A percentile compares a stretch with the other conserved stretches of the same genome.
These are phyloP conservation scores for Trichoderma parareesei DNA, from an alignment of 495 filamentous ascomycete genomes.

Conservation along the genomic window DNA sequence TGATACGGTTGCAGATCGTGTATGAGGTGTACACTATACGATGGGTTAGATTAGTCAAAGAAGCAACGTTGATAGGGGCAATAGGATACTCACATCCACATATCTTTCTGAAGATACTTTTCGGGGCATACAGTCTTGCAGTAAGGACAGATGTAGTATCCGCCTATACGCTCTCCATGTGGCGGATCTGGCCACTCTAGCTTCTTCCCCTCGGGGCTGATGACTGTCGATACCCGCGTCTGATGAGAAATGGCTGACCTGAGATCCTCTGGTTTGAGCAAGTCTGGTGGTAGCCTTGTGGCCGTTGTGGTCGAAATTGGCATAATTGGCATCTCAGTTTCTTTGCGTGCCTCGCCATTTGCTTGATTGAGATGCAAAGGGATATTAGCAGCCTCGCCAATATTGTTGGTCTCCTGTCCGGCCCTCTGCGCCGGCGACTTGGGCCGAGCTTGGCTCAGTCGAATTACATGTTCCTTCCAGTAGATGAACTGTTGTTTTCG, in stretches of 20 bases:
- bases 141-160: slow-evolving; percentile 19
- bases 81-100: slow-evolving; percentile 12
- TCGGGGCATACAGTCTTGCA: slow-evolving; percentile 20
- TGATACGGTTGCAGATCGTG: slow-evolving; percentile 25
- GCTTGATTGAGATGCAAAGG: no score
- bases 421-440: background rate
- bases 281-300: background rate
- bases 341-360: no score
- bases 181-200: slow-evolving; percentile 15
- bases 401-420: no score
- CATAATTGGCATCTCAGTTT: no score
- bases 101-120: slow-evolving; percentile 11
- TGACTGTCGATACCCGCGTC: slow-evolving; percentile 11
- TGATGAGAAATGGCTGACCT: slow-evolving; percentile 14
- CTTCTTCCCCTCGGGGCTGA: background rate
- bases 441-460: background rate
- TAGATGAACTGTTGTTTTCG: slow-evolving; percentile 23
- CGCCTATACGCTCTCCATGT: background rate
- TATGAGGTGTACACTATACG: slow-evolving; percentile 20
- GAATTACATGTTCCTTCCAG: slow-evolving; percentile 21
- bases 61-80: no score
- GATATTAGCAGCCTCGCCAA: no score
- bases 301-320: no score
- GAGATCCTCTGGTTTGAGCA: background rate
- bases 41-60: background rate